Evolutionary conservation across 129 eudicot species (phyloP).

Genomic region (Artemisia annua): DNA sequence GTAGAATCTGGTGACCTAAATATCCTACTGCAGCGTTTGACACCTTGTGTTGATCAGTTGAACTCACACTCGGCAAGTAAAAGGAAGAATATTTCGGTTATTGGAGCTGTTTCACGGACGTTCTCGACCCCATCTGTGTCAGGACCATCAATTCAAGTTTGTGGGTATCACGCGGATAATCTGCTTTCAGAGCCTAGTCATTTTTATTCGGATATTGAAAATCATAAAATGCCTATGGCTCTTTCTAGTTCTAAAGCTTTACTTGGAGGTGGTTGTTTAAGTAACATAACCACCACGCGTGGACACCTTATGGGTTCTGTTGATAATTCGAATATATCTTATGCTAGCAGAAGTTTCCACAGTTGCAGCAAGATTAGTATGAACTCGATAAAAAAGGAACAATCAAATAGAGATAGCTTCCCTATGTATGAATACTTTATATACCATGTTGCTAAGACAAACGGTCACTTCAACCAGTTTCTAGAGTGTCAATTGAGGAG

Average conservation of each 20-base stretch:
- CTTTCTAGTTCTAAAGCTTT: slow-evolving; percentile 54
- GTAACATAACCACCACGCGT: slow-evolving; percentile 26
- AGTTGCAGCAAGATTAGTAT: slow-evolving; percentile 53
- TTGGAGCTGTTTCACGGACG: slow-evolving; percentile 71
- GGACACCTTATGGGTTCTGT: slow-evolving; percentile 25
- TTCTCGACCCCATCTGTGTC: slow-evolving; percentile 80
- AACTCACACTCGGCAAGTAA: slow-evolving; percentile 51
- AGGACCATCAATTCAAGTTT: slow-evolving; percentile 74
- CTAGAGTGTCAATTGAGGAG: slow-evolving; percentile 45
- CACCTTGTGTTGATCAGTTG: slow-evolving; percentile 59
- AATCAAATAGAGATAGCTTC: slow-evolving; percentile 40
- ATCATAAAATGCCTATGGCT: slow-evolving; percentile 52
- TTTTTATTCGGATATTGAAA: slow-evolving; percentile 15
- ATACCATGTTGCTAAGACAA: slow-evolving; percentile 55
- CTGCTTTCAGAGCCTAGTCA: slow-evolving; percentile 44
- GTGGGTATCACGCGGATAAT: slow-evolving; percentile 65
- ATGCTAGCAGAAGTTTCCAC: slow-evolving; percentile 43
- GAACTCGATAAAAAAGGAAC: slow-evolving; percentile 62
- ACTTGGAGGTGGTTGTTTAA: slow-evolving; percentile 35
- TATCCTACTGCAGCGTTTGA: slow-evolving; percentile 43
- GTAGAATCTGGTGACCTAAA: slow-evolving; percentile 40
- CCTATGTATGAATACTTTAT: slow-evolving; percentile 56
- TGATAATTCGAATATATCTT: slow-evolving; percentile 29
- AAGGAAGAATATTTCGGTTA: slow-evolving; percentile 62
- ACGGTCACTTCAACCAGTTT: slow-evolving; percentile 33